Percentiles rank a stretch among this genome's conserved stretches.
phyloP scores from a whole-genome alignment of 2,329 filamentous ascomycete genomes.

The Xylaria sp. region DNA sequence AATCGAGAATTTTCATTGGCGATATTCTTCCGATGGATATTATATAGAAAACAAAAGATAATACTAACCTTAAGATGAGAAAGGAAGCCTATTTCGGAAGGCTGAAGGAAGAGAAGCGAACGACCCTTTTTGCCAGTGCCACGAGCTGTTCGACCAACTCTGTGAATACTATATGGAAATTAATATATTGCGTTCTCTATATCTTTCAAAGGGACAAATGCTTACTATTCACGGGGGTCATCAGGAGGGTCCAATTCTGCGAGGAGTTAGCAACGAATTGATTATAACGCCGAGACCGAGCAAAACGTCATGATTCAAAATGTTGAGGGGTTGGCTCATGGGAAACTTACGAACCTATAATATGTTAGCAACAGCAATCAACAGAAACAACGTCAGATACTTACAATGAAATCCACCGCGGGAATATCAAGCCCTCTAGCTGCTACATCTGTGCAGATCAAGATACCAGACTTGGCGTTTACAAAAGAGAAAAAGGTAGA shows the following conservation, averaged over 20 bases:
- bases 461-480: constrained; percentile 77
- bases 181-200: neutral
- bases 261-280: neutral
- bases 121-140: constrained; percentile 83
- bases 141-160: constrained; percentile 91
- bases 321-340: neutral
- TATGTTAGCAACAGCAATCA: constrained; percentile 6
- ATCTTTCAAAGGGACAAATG: neutral
- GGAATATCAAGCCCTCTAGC: constrained; percentile 95
- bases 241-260: constrained; percentile 89
- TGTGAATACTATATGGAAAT: constrained; percentile 58
- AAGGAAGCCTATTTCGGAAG: constrained; percentile 89
- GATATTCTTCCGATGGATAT: neutral
- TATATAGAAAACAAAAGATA: neutral
- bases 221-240: constrained; percentile 64
- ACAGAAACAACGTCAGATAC: neutral
- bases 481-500: constrained; percentile 98
- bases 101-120: constrained; percentile 91
- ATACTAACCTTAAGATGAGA: constrained; percentile 74
- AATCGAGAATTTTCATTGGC: neutral
- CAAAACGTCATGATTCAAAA: neutral
- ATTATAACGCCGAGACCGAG: neutral
- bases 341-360: constrained; percentile 25
- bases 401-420: constrained; percentile 82
- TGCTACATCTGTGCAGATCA: constrained; percentile 97